Conservation (phyloP, 208 protist genomes). For the Tritrichomonas musculus region DNA sequence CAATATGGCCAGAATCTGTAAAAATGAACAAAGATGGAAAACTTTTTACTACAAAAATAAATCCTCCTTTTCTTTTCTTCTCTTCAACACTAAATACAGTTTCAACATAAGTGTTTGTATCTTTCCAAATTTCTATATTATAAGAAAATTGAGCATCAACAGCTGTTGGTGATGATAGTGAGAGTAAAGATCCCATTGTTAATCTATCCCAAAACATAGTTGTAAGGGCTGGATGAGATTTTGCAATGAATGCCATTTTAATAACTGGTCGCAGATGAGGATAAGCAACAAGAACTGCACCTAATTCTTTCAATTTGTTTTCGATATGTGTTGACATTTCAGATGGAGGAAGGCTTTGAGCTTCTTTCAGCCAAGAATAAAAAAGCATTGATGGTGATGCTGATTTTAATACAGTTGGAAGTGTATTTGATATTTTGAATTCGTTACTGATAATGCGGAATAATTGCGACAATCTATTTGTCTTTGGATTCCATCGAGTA, state of each 20-base stretch:
- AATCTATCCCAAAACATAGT: not conserved
- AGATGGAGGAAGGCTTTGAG: not conserved
- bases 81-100: not conserved
- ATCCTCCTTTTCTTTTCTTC: not conserved
- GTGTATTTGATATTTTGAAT: not conserved
- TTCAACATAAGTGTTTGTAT: not conserved
- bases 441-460: not conserved
- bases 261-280: not conserved
- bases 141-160: not conserved
- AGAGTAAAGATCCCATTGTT: not conserved
- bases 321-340: not conserved
- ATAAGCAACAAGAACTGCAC: not conserved
- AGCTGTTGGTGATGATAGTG: not conserved
- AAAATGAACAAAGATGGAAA: not conserved
- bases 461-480: not conserved
- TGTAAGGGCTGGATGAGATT: not conserved
- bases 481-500: not conserved
- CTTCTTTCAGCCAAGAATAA: not conserved
- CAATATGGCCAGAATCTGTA: not conserved
- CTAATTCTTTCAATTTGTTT: not conserved
- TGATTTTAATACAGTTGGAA: not conserved
- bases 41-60: not conserved
- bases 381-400: not conserved
- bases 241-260: not conserved
- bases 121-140: not conserved